Evolutionary conservation across 352 stramenopile genomes (phyloP), one percentile per base, ranked within the genome.

Genomic region (Phytophthora citricola): DNA sequence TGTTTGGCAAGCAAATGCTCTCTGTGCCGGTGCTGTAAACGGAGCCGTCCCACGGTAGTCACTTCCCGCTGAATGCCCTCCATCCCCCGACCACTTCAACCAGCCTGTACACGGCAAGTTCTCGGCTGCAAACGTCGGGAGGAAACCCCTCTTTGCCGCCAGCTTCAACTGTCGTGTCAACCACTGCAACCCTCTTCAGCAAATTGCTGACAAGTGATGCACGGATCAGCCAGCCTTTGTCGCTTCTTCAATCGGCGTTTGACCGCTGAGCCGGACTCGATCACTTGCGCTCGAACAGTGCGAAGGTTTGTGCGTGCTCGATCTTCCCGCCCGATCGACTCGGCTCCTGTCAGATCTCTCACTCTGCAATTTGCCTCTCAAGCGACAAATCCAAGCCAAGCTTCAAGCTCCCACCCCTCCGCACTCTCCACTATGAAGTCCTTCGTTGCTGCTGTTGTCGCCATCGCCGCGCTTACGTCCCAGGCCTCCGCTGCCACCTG

Each of bases 301-400:
- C 58, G 63, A 66, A 40, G 34, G 20, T 6, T 12, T 43, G 38
- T 43, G 38, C 38, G 5, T 14, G 11, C 44, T 47, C 44, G 44
- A 50, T 50, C 44, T 32, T 59, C 44, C 56, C 9, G 48, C 32
- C 48, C 56, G 56, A 71, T 66, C 61, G 46, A 41, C 11, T 50
- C 44, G n/a, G 39, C 51, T 72, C 57, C 57, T 50, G 12, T 39
- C 45, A 52, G 57, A 72, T 72, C 57, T 6, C 8, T 72, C 64
- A 71, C 45, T 67, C 41, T 63, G 47, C 57, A 72, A 79, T 75
- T 77, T 77, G 72, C 72, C 57, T 75, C n/a, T 53, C 59, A 63
- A 70, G 49, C 59, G 66, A 66, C 70, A 72, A 75, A 78, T 78
- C 65, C 31, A 34, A 45, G 27, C 52, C 45, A 57, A 57, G 51